A percentile compares a stretch with the other conserved stretches of the same genome.
Conservation (phyloP, 2,329 filamentous ascomycete species). For the Epichloe brachyelytri region DNA sequence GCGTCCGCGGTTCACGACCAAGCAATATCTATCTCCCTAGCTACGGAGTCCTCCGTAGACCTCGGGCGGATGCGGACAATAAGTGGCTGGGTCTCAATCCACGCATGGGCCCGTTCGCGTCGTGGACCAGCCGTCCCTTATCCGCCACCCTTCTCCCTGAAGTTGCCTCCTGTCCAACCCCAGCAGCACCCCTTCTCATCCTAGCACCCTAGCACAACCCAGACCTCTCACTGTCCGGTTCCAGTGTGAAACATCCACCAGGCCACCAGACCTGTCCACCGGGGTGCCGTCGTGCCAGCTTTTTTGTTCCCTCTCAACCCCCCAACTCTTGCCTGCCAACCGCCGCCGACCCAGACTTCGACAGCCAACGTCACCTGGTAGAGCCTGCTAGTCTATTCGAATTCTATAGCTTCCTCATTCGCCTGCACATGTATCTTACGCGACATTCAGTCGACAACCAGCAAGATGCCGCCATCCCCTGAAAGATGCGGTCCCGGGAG, state of each 20-base stretch:
- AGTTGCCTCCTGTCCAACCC: constrained; percentile 14
- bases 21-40: not conserved
- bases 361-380: too few species aligned
- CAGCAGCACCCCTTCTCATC: constrained; percentile 9
- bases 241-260: constrained; percentile 9
- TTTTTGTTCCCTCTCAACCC: not conserved
- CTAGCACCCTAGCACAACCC: constrained; percentile 9
- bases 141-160: constrained; percentile 12
- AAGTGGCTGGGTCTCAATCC: constrained; percentile 3
- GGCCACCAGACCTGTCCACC: not conserved
- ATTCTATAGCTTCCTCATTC: too few species aligned
- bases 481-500: not conserved
- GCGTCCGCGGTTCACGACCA: not conserved
- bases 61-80: constrained; percentile 1
- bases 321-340: not conserved
- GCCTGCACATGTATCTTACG: too few species aligned
- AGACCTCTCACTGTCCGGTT: not conserved
- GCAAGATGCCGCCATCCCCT: not conserved
- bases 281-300: not conserved
- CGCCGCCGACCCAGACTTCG: too few species aligned
- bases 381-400: too few species aligned
- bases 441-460: too few species aligned
- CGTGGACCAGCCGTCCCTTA: constrained; percentile 4
- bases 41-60: not conserved
- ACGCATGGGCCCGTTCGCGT: constrained; percentile 6